Evolutionary conservation across 208 protist genomes (phyloP), one percentile per base, ranked within the genome.

Genomic region (Crithidia mellificae): DNA sequence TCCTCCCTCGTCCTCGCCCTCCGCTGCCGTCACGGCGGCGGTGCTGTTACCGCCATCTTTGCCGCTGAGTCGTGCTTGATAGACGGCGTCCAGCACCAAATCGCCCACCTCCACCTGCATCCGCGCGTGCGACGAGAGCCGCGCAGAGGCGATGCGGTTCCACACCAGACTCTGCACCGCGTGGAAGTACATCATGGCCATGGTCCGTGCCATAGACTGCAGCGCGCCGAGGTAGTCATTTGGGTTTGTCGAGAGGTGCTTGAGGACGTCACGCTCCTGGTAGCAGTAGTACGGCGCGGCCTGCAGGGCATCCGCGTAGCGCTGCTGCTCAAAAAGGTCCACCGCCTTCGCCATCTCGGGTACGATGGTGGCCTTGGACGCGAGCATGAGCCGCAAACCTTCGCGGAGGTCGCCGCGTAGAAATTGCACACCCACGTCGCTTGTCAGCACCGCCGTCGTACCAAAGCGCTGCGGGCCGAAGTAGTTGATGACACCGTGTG

Each of bases 381-480:
- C 56, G 24, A 98, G 81, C 12, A 98, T 66, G 17, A 93, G 71
- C 17, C 80, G 57, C 8, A 97, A 39, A 0, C 87, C 93, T 12
- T 79, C 49, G 36, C 93, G 63, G 54, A 83, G 95, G 27, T 92
- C 52, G 14, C 87, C 78, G 25, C 81, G 70, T 25, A 99, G 66
- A 15, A 98, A 66, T 30, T 77, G 71, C 0, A 92, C 12, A 32
- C 96, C 97, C 1, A 99, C 77, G 62, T 92, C 84, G 69, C 95
- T 91, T 32, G 97, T 98, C 50, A 96, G 83, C 19, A 97, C 74
- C 11, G 63, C 63, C 24, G 90, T 98, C 19, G 93, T 97, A 24
- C 97, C 97, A 73, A 98, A 99, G 27, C 96, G 88, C 74, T 99
- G 96, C 7, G 93, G 84, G 1, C 97, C 97, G 67, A 92, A 99